Base-by-base conservation (phyloP, 1,139 yeast genomes). In the Blastobotrys petasosporus region DNA sequence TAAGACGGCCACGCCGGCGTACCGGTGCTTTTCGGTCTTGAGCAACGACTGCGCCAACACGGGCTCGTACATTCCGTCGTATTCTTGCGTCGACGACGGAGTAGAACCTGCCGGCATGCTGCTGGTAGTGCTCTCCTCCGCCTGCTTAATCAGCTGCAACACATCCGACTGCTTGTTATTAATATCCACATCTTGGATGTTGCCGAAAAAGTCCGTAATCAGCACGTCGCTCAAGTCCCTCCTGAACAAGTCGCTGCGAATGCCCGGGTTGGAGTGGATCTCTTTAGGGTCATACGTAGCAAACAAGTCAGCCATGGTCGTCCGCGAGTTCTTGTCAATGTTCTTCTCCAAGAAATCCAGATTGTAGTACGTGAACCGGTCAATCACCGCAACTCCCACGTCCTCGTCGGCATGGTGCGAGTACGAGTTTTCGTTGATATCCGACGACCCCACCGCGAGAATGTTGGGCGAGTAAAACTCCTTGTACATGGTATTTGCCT, bases 381-480 rank as follows among this genome's bases (percentile, higher is more conserved):
- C 99, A 61, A 92, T 92, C 10, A 92, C 97, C 0, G 98, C 97
- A 46, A 94, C 98, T 2, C 99, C 99, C 42, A 92, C 80, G 59
- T 92, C 97, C 52, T 83, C 78, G 62, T 92, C 99, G 1, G 97
- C 87, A 63, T 88, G 96, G 61, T 92, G 97, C 2, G 97, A 88
- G 62, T 90, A 92, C 1, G 96, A 86, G 44, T 92, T 82, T 65
- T 94, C 97, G 47, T 85, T 95, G 9, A 87, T 55, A 55, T 75
- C 83, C n/a, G 95, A 84, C 1, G 97, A 87, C 0, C 98, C 99
- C 39, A 92, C 94, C 0, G 97, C 88, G 48, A 92, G 70, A 41
- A 92, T 79, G 62, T 92, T 90, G 34, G 98, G 98, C 8, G 96
- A 85, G 62, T 88, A 88, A 62, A 90, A 82, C 61, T 85, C 77